Conservation (phyloP, 352 stramenopile species). For the Phytophthora sp. region DNA sequence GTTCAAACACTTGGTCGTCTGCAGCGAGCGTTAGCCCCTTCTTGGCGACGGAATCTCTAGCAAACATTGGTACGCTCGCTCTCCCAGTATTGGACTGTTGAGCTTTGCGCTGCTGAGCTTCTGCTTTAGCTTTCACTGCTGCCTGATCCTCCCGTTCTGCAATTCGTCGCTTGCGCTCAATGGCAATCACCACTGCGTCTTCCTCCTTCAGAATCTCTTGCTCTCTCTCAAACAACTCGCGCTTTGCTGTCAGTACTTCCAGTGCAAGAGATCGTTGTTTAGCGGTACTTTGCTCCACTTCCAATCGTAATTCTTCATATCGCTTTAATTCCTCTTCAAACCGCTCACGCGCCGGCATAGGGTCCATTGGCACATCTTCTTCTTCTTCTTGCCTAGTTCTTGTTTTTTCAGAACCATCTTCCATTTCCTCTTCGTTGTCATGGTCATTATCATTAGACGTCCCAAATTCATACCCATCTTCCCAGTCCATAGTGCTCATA, state of each 20-base stretch:
- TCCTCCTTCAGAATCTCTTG: conserved; percentile 52
- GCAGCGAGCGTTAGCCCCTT: conserved; percentile 61
- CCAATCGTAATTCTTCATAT: conserved; percentile 36
- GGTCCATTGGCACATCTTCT: conserved; percentile 42
- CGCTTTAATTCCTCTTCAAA: conserved; percentile 48
- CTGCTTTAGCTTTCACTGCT: conserved; percentile 53
- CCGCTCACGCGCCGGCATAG: conserved; percentile 46
- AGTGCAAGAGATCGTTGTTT: conserved; percentile 61
- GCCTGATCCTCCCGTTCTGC: conserved; percentile 52
- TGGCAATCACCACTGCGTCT: conserved; percentile 52
- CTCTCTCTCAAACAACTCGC: conserved; percentile 64
- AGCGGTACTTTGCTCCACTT: conserved; percentile 40
- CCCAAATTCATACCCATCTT: conserved; percentile 50
- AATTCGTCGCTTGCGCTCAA: conserved; percentile 54
- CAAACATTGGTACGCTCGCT: conserved; percentile 44
- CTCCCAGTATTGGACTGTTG: conserved; percentile 28
- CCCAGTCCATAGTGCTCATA: conserved; percentile 60
- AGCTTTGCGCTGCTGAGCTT: conserved; percentile 42
- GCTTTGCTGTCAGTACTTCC: conserved; percentile 65
- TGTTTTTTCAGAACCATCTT: too few relatives aligned
- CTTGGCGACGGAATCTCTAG: conserved; percentile 56
- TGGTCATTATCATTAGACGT: background rate
- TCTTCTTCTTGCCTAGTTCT: too few relatives aligned
- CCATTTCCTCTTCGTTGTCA: conserved; percentile 5
- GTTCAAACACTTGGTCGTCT: conserved; percentile 61